Evolutionary conservation across 1,139 yeast genomes (phyloP), one percentile per base, ranked within the genome.

Genomic region (Nakaseomyces bracarensis): DNA sequence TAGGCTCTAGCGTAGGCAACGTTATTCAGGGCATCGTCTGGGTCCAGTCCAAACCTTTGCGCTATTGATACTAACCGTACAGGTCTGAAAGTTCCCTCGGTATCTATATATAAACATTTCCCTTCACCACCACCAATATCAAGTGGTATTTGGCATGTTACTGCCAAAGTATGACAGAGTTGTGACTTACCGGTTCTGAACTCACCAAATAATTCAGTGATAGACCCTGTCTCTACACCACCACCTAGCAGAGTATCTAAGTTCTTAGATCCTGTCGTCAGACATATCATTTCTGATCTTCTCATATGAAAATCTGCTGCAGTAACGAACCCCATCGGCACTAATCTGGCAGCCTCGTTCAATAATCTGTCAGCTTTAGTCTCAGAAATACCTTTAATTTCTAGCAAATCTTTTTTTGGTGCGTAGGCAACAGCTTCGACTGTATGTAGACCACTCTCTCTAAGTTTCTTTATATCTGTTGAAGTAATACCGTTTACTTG

Each of bases 51-150:
- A 59, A 82, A 93, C 50, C 98, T 71, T 58, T 82, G 82, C 8
- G 96, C 96, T 52, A 93, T 87, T 1, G 95, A 81, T 9, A 85
- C 82, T 53, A 91, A 71, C 55, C 98, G 74, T 39, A 82, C 82
- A 1, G 98, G 96, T 59, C 98, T 74, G 64, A 93, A 91, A 1
- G 98, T 93, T 13, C 96, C 96, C 59, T 91, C 99, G 0, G 98
- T 91, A 58, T 91, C 99, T 49, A 91, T 89, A 60, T 85, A 93
- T 45, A 93, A 71, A 64, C 97, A 91, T 63, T 93, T 87, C 30
- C 99, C 98, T 67, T 91, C 99, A 40, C 97, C 99, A 45, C 99
- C 99, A 36, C 97, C 97, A 85, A 85, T 83, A 60, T 91, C 97
- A 39, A 91, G 79, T 3, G 98, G 98, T 45, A 91, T 69, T 64